Conservation (phyloP, 2,329 filamentous ascomycete genomes). For the Alternaria viburni region DNA sequence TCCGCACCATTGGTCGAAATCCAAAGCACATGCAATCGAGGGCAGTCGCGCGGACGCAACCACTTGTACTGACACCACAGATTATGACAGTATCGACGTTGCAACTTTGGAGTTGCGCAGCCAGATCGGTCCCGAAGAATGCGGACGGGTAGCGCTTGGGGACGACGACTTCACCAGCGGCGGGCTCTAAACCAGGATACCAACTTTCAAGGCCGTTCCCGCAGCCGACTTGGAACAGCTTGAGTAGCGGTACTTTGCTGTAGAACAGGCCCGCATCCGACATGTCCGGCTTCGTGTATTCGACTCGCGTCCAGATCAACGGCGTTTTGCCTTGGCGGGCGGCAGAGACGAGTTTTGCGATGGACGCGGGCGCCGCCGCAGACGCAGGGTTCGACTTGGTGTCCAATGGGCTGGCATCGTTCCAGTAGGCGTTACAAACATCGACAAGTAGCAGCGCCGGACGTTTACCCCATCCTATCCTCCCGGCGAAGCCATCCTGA, state of each 20-base stretch:
- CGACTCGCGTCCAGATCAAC: slow-evolving; percentile 54
- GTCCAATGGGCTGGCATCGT: slow-evolving; percentile 51
- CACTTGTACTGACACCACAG: slow-evolving; percentile 57
- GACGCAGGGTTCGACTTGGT: slow-evolving; percentile 48
- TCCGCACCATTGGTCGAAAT: slow-evolving; percentile 53
- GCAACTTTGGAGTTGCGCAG: slow-evolving; percentile 48
- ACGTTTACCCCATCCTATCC: slow-evolving; percentile 53
- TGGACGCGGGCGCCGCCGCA: slow-evolving; percentile 46
- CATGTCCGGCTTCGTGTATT: slow-evolving; percentile 54
- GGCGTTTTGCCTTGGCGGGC: slow-evolving; percentile 50
- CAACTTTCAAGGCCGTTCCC: slow-evolving; percentile 49
- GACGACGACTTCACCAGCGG: slow-evolving; percentile 44
- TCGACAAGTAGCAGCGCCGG: slow-evolving; percentile 56
- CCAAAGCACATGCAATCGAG: slow-evolving; percentile 55
- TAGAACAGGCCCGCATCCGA: slow-evolving; percentile 55
- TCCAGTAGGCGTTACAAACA: slow-evolving; percentile 57
- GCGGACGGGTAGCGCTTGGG: slow-evolving; percentile 55
- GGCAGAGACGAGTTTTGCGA: slow-evolving; percentile 50
- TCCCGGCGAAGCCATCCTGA: slow-evolving; percentile 46
- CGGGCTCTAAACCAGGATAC: slow-evolving; percentile 50
- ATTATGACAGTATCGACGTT: slow-evolving; percentile 55
- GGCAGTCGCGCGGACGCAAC: slow-evolving; percentile 55
- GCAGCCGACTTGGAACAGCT: slow-evolving; percentile 52
- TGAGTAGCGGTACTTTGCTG: slow-evolving; percentile 52
- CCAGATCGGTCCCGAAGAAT: slow-evolving; percentile 56